Evolutionary conservation across 2,329 filamentous ascomycete genomes (phyloP).

Genomic region (Podosphaera fusca): DNA sequence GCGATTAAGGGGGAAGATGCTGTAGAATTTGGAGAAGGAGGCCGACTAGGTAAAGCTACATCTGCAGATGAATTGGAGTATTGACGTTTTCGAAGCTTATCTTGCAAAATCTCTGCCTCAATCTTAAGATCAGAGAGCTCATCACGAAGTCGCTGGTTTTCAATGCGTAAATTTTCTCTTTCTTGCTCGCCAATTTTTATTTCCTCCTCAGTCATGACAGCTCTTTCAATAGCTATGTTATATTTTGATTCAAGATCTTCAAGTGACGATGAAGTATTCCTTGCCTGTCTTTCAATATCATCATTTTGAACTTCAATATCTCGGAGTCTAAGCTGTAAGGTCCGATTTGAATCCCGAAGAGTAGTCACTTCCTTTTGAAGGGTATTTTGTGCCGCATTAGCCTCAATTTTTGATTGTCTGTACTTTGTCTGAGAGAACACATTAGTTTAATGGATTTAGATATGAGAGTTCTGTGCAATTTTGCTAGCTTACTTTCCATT

Average conservation of each 20-base stretch:
- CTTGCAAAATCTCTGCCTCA: conserved; percentile 79
- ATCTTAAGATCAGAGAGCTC: conserved; percentile 86
- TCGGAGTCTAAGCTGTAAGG: conserved; percentile 59
- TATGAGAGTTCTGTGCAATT: too few relatives aligned
- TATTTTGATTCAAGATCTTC: conserved; percentile 96
- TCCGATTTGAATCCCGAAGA: conserved; percentile 63
- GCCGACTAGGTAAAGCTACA: conserved; percentile 37
- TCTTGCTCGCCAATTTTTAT: conserved; percentile 81
- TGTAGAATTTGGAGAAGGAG: conserved; percentile 62
- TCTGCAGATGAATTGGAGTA: conserved; percentile 37
- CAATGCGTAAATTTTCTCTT: conserved; percentile 69
- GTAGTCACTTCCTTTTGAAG: conserved; percentile 92
- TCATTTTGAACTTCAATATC: conserved; percentile 97
- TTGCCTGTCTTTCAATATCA: conserved; percentile 88
- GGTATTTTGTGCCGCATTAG: conserved; percentile 57
- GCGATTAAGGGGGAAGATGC: conserved; percentile 75
- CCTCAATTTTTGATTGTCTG: conserved; percentile 80
- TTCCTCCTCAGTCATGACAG: conserved; percentile 86
- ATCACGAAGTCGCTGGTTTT: conserved; percentile 70
- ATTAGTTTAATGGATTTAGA: too few relatives aligned
- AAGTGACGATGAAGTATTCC: conserved; percentile 83
- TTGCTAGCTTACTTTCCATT: conserved; percentile 67
- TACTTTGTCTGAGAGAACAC: conserved; percentile 50
- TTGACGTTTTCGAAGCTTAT: conserved; percentile 66
- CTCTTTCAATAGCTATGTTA: conserved; percentile 78